phyloP scores from a whole-genome alignment of 2,329 filamentous ascomycete species.

The Diplocarpon rosae region DNA sequence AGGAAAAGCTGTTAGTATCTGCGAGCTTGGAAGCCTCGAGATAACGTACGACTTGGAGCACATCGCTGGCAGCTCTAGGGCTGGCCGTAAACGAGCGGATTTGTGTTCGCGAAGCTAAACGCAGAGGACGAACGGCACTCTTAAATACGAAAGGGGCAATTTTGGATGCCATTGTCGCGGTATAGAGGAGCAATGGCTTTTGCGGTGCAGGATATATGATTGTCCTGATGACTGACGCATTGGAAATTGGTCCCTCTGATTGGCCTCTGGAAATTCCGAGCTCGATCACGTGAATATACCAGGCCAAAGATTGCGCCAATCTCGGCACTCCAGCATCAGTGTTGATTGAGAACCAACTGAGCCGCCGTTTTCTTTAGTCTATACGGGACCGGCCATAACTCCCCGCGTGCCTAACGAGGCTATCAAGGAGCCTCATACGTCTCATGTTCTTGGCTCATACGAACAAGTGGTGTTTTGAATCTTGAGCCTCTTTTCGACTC shows the following conservation, averaged over 20 bases:
- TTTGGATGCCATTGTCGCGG: constrained; percentile 65
- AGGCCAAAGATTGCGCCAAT: not conserved
- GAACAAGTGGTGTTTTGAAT: not conserved
- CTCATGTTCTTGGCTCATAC: not conserved
- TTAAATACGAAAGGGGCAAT: constrained; percentile 64
- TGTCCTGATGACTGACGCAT: constrained; percentile 9
- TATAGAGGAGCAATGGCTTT: constrained; percentile 26
- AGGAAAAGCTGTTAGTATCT: constrained; percentile 11
- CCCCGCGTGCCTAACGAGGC: too few relatives aligned
- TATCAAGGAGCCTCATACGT: not conserved
- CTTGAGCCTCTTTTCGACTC: not conserved
- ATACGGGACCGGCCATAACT: not conserved
- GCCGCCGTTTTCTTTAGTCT: not conserved
- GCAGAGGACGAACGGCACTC: constrained; percentile 52
- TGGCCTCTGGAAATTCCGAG: constrained; percentile 2
- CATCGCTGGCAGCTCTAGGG: constrained; percentile 59
- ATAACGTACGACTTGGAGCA: constrained; percentile 43
- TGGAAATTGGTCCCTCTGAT: constrained; percentile 14
- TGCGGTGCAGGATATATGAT: constrained; percentile 7
- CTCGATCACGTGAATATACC: not conserved
- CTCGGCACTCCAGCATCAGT: not conserved
- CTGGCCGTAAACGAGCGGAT: constrained; percentile 62
- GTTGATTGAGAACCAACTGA: not conserved
- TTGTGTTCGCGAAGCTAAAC: constrained; percentile 53
- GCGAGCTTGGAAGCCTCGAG: constrained; percentile 6